Base-by-base conservation (phyloP, 2,329 filamentous ascomycete species). In the Tolypocladium ovalisporum region DNA sequence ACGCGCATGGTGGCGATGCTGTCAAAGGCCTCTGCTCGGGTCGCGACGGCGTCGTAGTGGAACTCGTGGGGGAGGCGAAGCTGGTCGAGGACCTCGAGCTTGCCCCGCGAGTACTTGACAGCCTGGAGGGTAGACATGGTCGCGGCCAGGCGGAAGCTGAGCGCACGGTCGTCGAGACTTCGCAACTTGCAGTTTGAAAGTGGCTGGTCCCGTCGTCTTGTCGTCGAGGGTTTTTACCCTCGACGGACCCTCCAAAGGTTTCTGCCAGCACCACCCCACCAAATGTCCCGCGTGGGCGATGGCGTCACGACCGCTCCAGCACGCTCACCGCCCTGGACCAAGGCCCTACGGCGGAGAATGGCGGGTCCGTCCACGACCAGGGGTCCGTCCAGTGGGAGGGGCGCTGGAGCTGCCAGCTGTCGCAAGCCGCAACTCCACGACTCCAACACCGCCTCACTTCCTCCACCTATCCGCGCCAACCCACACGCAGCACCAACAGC, bases 1-100 rank as follows among this genome's bases (percentile, higher is more conserved):
- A 87, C 84, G 54, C 85, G 76, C 89, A 94, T 94, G 19, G 87
- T 81, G 65, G 84, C 85, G 74, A 94, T 94, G 65, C 87, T 89
- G 69, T 90, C 86, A 74, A 90, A 94, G 40, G 88, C 89, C 72
- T 90, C 87, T 64, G 86, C 81, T 61, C 85, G 82, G 13, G 82
- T 88, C 35, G 79, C 79, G 56, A 93, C 82, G 61, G 81, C 71
- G 66, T 93, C 88, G 70, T 92, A 94, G 70, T 89, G 83, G 67
- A 89, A 86, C 64, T 88, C 84, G 67, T 94, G 89, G 17, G 89
- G 89, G 27, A 94, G 80, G 61, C 84, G 83, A n/a, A 94, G 83
- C 75, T 94, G 89, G 71, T 94, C 88, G 56, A 94, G 81, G 62
- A 94, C 89, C 63, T 89, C 79, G 58, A 94, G 79, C 70, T 81